These are phyloP conservation scores for Linnemannia hyalina DNA, from an alignment of 192 early-diverging fungal species.

Conservation along the genomic window DNA sequence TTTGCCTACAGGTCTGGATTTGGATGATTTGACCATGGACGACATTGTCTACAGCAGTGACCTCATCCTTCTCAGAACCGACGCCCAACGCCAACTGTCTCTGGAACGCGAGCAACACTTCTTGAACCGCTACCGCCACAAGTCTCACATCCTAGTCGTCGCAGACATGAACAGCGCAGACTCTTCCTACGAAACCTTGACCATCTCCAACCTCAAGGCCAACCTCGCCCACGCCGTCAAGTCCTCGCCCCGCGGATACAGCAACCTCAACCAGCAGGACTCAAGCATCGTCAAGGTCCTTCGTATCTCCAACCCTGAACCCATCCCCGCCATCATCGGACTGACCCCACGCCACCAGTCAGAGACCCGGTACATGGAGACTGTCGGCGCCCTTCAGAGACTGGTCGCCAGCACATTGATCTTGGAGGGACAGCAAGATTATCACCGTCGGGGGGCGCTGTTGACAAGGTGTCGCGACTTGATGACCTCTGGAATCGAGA, in stretches of 20 bases:
- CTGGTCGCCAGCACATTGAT: conserved; percentile 36
- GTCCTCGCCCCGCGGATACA: conserved; percentile 32
- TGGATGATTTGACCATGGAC: conserved; percentile 51
- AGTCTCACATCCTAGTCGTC: conserved; percentile 47
- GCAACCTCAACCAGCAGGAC: conserved; percentile 18
- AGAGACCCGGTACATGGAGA: conserved; percentile 21
- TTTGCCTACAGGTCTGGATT: conserved; percentile 29
- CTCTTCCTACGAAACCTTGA: conserved; percentile 25
- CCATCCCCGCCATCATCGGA: conserved; percentile 32
- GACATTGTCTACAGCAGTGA: conserved; percentile 55
- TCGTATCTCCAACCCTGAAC: conserved; percentile 51
- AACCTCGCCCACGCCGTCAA: conserved; percentile 40
- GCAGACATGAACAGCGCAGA: conserved; percentile 33
- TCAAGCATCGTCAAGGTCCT: conserved; percentile 33
- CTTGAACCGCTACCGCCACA: conserved; percentile 52
- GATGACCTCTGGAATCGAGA: conserved; percentile 40
- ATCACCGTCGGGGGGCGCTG: conserved; percentile 29
- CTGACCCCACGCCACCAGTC: conserved; percentile 19
- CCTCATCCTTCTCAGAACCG: conserved; percentile 39
- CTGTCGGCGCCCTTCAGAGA: conserved; percentile 35
- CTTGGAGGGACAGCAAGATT: conserved; percentile 19
- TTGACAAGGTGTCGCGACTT: conserved; percentile 43
- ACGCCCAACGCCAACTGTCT: conserved; percentile 46
- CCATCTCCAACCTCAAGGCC: conserved; percentile 36
- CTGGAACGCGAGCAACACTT: conserved; percentile 48